These are phyloP conservation scores for Paramecium sonneborni DNA, from an alignment of 73 alveolate species.

Conservation along the genomic window DNA sequence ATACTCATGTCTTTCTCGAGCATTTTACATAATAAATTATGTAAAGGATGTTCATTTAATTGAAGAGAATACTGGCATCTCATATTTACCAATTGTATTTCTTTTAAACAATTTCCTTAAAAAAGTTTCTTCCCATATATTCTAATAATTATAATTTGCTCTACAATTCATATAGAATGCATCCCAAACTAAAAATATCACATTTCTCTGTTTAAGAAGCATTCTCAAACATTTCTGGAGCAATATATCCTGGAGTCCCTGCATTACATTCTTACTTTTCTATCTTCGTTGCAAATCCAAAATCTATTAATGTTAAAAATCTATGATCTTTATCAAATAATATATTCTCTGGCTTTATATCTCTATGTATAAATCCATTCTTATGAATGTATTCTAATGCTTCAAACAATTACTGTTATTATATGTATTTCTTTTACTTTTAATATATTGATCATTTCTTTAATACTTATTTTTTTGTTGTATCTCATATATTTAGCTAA, in stretches of 20 bases:
- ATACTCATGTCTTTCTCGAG: neutral
- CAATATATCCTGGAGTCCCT: slow-evolving; percentile 65
- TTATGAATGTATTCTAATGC: slow-evolving; percentile 11
- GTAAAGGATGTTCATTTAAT: neutral
- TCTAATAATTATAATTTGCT: neutral
- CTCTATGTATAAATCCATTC: slow-evolving; percentile 59
- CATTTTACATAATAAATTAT: neutral
- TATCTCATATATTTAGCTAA: neutral
- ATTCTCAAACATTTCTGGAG: slow-evolving; percentile 72
- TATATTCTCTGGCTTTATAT: slow-evolving; percentile 57
- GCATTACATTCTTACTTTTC: neutral
- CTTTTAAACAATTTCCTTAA: neutral
- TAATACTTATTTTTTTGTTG: neutral
- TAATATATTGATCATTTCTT: neutral
- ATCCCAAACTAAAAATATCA: slow-evolving; percentile 60
- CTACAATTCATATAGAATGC: neutral
- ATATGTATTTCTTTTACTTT: neutral
- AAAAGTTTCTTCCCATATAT: neutral
- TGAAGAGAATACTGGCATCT: neutral
- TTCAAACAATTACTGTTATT: neutral
- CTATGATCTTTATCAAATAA: neutral
- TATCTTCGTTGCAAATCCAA: slow-evolving; percentile 5
- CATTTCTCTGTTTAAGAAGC: slow-evolving; percentile 65
- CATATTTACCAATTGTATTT: neutral
- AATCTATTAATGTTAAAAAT: neutral